Conservation (phyloP, 2,329 filamentous ascomycete species). For the Phialophora expanda region DNA sequence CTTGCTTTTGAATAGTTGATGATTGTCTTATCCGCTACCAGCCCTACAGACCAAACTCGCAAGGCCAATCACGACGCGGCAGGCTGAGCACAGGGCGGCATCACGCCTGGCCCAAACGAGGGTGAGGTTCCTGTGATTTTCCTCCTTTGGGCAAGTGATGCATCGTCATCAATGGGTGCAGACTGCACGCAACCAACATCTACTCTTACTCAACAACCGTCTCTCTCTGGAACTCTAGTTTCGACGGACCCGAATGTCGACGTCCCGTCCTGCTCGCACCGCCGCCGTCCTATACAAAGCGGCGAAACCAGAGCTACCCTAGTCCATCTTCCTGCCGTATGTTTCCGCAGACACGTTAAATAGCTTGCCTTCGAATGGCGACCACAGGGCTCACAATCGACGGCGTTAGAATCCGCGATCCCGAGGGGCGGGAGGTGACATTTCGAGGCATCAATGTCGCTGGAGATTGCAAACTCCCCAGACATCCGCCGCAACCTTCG, state of each 20-base stretch:
- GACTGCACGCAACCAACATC: neutral
- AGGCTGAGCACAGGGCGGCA: neutral
- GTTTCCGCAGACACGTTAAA: constrained; percentile 8
- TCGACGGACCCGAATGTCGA: neutral
- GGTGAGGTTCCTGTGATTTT: neutral
- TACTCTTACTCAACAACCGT: neutral
- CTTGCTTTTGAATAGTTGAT: no score
- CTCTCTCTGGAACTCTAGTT: neutral
- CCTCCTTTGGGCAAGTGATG: neutral
- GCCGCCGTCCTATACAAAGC: neutral
- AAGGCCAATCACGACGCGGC: no score
- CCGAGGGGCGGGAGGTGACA: constrained; percentile 79
- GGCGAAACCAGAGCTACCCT: neutral
- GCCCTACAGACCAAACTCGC: no score
- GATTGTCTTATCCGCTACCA: no score
- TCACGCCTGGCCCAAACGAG: neutral
- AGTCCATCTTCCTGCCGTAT: constrained; percentile 20
- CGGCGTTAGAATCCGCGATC: constrained; percentile 81
- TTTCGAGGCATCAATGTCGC: constrained; percentile 94
- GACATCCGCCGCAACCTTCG: constrained; percentile 78
- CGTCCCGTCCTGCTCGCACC: neutral
- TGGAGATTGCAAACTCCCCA: constrained; percentile 87
- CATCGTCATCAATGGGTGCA: neutral
- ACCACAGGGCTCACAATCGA: constrained; percentile 80
- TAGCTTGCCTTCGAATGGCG: constrained; percentile 62